Conservation (phyloP, 2,329 filamentous ascomycete species). For the Aureobasidium sp. region DNA sequence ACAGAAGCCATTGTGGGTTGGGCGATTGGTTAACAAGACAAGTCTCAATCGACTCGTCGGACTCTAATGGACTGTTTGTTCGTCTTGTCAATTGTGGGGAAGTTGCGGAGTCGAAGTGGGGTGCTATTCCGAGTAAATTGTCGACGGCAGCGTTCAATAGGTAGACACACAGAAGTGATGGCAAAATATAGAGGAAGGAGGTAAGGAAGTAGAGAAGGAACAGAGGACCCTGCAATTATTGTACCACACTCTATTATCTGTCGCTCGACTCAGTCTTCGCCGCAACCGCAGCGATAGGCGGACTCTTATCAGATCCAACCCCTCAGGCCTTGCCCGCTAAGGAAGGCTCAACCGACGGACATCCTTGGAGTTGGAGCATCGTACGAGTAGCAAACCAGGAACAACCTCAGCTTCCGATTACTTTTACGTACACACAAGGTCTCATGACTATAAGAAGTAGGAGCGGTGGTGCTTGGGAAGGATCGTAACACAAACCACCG, state of each 20-base stretch:
- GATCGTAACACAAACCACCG: neutral
- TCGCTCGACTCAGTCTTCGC: neutral
- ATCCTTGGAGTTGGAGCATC: neutral
- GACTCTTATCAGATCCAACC: constrained; percentile 8
- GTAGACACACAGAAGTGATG: too few species aligned
- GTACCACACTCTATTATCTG: neutral
- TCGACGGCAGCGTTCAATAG: neutral
- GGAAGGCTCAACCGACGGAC: neutral
- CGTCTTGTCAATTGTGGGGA: neutral
- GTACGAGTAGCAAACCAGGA: neutral
- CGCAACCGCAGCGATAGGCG: neutral
- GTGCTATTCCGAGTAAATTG: neutral
- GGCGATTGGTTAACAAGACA: neutral
- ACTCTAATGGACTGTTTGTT: neutral
- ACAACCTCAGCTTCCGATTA: neutral
- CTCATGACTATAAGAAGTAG: neutral
- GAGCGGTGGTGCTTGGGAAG: neutral
- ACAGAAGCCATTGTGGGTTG: constrained; percentile 23
- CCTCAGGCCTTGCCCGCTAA: neutral
- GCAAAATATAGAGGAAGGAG: neutral
- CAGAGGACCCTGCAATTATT: neutral
- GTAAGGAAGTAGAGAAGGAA: neutral
- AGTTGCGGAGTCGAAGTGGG: neutral
- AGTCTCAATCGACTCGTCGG: neutral
- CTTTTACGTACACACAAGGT: neutral